Base-by-base conservation (phyloP, 2,329 filamentous ascomycete genomes). In the Neopestalotiopsis clavispora region DNA sequence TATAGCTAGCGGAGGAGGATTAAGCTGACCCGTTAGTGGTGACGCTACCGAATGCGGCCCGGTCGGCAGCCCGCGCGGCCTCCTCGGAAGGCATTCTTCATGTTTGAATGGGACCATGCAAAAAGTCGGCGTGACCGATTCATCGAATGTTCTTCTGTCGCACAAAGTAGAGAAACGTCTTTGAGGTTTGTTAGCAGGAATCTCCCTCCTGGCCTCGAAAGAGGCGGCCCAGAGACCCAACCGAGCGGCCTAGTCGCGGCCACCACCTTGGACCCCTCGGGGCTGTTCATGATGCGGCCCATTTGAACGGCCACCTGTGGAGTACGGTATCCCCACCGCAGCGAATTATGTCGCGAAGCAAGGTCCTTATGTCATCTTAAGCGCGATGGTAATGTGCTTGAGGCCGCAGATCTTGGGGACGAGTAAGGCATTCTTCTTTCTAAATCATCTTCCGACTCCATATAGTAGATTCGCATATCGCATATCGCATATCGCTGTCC, bases 341-440 rank as follows among this genome's bases (percentile, higher is more conserved):
- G 56, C 63, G 63, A 66, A 66, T 66, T 57, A 45, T 23, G 57
- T 42, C 52, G 63, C 63, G 52, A 66, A 66, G 38, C 63, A 57
- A n/a, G n/a, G 10, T 28, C 17, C 32, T 57, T 9, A 10, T 12
- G 40, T 57, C 30, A 66, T 34, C 17, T 32, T 58, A 66, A 58
- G 45, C 63, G 63, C 63, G 34, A 66, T 32, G 32, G 59, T 28
- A 45, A 32, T 49, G 42, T 40, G 28, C 42, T 38, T 14, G 30
- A 42, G 63, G 63, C 49, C 45, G 63, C 28, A 66, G 63, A 34
- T 34, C 23, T 32, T 57, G 20, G 63, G 28, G 13, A 20, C 13
- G 23, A 66, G 49, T 38, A 30, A 58, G 49, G 63, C 63, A 20
- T 62, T 62, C 59, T 62, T 40, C 34, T 38, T 10, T 38, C 34